Base-by-base conservation (phyloP, 2,329 filamentous ascomycete genomes). In the Cladosporium sp. region DNA sequence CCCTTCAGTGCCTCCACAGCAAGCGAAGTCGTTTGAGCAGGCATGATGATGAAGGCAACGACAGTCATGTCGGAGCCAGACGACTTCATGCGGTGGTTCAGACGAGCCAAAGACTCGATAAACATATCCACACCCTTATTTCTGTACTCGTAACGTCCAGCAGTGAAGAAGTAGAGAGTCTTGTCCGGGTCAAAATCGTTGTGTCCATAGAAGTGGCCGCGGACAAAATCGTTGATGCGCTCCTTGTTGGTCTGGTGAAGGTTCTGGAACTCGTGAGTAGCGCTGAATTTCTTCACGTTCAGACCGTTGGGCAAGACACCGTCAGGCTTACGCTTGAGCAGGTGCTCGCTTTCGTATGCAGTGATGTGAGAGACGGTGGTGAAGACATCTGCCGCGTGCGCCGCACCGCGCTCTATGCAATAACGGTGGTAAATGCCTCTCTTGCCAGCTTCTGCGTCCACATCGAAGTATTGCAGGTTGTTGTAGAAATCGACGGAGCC, bases 61-160 rank as follows among this genome's bases (percentile, higher is more conserved):
- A 98, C 86, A 0, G 93, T 97, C 68, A 85, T 91, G 73, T 93
- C 95, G 62, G 89, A 95, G 45, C 89, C 89, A 7, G 84, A 73
- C 48, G 74, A 73, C 80, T 97, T 97, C 66, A 98, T 82, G 37
- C 87, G 83, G 75, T 97, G 91, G 73, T 98, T 98, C 64, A 98
- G 75, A 41, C 93, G 87, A 28, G 93, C 93, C 58, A 98, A 76
- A 3, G 91, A 93, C 73, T 98, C 93, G 61, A 98, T 95, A 72
- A 97, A 98, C 93, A 98, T 97, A 72, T 98, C 93, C 9, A 96
- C 92, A 66, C 93, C 93, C 74, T 98, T 98, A 68, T 98, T 98
- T 59, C 93, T 80, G 79, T 92, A 98, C 72, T 98, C 93, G 67
- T 98, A 98, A 58, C 93, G 87, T 55, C 93, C 93, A 6, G 93